These are phyloP conservation scores for Boletellus ananas DNA, from an alignment of 768 basidiomycete species.

Conservation along the genomic window DNA sequence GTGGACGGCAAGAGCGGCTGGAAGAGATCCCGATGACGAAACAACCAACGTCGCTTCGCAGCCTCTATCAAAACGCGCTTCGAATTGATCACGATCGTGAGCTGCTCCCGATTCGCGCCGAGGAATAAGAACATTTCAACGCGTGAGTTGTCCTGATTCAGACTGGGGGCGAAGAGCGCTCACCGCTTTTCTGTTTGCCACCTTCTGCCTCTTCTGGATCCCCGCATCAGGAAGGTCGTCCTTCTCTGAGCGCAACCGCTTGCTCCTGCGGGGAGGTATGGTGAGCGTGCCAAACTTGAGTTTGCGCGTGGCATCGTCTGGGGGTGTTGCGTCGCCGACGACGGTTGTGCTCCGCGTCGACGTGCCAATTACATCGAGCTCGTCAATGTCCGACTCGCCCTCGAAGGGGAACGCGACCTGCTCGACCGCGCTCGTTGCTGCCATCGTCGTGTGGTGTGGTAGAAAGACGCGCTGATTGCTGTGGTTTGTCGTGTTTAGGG, in stretches of 20 bases:
- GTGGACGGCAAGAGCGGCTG: slow-evolving; percentile 43
- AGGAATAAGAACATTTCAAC: neutral
- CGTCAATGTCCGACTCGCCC: slow-evolving; percentile 20
- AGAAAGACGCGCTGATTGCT: neutral
- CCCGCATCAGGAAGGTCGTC: neutral
- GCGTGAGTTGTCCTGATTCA: neutral
- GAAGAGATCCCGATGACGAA: slow-evolving; percentile 42
- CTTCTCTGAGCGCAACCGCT: slow-evolving; percentile 17
- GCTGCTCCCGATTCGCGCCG: slow-evolving; percentile 23
- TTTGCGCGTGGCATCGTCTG: neutral
- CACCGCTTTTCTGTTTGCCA: slow-evolving; percentile 41
- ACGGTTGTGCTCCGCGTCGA: slow-evolving; percentile 29
- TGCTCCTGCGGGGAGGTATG: slow-evolving; percentile 13
- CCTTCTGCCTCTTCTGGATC: slow-evolving; percentile 29
- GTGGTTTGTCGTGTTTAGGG: slow-evolving; percentile 14
- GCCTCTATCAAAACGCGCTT: slow-evolving; percentile 38
- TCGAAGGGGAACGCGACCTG: slow-evolving; percentile 10
- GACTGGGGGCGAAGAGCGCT: too few species aligned
- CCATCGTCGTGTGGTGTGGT: neutral
- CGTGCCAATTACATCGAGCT: slow-evolving; percentile 27
- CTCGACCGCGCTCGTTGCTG: slow-evolving; percentile 1
- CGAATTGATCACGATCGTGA: slow-evolving; percentile 37
- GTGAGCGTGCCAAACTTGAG: slow-evolving; percentile 2
- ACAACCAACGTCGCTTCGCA: slow-evolving; percentile 44
- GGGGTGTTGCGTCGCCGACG: slow-evolving; percentile 27